Conservation (phyloP, 768 basidiomycete genomes). For the Pulveroboletus ravenelii region DNA sequence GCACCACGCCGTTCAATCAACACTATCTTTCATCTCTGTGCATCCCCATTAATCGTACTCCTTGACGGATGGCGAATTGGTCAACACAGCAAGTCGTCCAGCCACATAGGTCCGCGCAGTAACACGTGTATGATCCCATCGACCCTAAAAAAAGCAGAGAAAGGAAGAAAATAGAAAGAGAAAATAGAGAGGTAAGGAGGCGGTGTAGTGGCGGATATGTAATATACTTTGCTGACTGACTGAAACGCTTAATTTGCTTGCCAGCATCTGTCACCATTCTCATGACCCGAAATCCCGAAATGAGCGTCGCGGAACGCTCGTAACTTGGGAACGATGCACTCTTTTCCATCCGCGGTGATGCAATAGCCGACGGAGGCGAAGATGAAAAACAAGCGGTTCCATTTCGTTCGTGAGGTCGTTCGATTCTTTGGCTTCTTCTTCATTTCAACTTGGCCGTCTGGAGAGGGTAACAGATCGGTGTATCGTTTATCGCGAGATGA, state of each 20-base stretch:
- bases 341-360: conserved; percentile 14
- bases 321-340: not conserved
- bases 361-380: conserved; percentile 7
- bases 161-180: not conserved
- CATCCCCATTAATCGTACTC: conserved; percentile 6
- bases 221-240: not conserved
- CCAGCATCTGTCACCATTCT: not conserved
- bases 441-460: conserved; percentile 1
- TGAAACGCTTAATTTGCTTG: conserved; percentile 3
- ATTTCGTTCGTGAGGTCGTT: not conserved
- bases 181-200: not conserved
- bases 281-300: conserved; percentile 9
- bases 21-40: conserved; percentile 3
- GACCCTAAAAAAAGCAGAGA: not conserved
- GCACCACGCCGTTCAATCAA: conserved; percentile 15
- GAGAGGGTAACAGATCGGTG: not conserved
- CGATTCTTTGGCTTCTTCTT: not conserved
- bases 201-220: conserved; percentile 6
- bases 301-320: conserved; percentile 24
- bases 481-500: conserved; percentile 9
- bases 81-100: not conserved
- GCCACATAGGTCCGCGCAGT: not conserved
- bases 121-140: conserved; percentile 13
- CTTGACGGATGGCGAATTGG: not conserved
- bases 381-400: conserved; percentile 3